Percentiles rank a stretch among this genome's conserved stretches.
Conservation (phyloP, 805 yeast genomes). For the Candida ortonii region DNA sequence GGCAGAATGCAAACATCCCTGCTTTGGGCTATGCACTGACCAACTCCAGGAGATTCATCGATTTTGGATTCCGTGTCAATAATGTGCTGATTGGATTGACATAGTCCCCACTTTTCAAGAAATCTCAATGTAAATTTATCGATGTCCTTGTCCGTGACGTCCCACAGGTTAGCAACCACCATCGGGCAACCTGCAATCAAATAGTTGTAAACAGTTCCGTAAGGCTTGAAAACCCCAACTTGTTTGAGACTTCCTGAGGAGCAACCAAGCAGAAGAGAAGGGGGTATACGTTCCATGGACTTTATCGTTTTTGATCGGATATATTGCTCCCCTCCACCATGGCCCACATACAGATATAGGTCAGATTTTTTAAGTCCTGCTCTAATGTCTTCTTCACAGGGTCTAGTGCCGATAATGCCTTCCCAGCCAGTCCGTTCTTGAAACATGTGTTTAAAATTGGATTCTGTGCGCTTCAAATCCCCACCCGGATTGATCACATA, state of each 20-base stretch:
- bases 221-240: conserved; percentile 63
- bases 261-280: conserved; percentile 79
- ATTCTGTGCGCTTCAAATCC: conserved; percentile 69
- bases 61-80: too few species aligned
- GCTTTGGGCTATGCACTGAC: conserved; percentile 58
- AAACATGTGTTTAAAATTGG: conserved; percentile 47
- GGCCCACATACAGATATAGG: conserved; percentile 81
- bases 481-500: conserved; percentile 80
- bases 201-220: conserved; percentile 76
- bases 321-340: conserved; percentile 94
- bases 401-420: conserved; percentile 54
- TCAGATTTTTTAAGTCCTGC: conserved; percentile 40
- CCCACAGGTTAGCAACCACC: conserved; percentile 89
- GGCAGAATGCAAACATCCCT: conserved; percentile 66
- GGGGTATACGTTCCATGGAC: conserved; percentile 44
- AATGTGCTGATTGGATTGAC: conserved; percentile 22
- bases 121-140: conserved; percentile 68
- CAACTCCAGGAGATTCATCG: conserved; percentile 30
- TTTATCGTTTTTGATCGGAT: conserved; percentile 55
- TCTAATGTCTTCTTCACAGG: conserved; percentile 53
- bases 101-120: conserved; percentile 65
- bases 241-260: conserved; percentile 71
- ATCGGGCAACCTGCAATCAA: conserved; percentile 78
- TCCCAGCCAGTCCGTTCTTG: conserved; percentile 41
- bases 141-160: conserved; percentile 93